A percentile compares a stretch with the other conserved stretches of the same genome.
Evolutionary conservation across 352 stramenopile species (phyloP).

Genomic region (Blastocystis sp.): DNA sequence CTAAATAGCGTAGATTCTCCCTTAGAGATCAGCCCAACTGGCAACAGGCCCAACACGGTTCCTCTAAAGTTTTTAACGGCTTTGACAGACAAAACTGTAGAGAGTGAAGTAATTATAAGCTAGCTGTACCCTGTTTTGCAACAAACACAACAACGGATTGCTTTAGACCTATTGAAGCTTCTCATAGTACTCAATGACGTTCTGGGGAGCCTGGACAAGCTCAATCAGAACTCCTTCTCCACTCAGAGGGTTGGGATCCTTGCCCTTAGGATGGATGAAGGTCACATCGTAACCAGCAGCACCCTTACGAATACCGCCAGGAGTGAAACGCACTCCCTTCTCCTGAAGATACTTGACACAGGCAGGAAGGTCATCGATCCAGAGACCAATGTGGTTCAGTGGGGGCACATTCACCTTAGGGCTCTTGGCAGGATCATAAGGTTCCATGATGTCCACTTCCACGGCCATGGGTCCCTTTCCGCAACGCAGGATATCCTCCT

Average conservation of each 20-base stretch:
- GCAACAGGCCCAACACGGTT: not conserved
- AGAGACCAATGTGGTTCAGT: slow-evolving; percentile 95
- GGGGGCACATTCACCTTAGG: slow-evolving; percentile 83
- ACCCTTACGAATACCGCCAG: slow-evolving; percentile 89
- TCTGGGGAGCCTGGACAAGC: slow-evolving; percentile 84
- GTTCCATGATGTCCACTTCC: slow-evolving; percentile 96
- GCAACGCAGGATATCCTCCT: slow-evolving; percentile 90
- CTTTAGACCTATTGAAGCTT: slow-evolving; percentile 50
- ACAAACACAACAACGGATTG: not conserved
- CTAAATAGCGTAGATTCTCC: not conserved
- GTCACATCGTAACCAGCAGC: slow-evolving; percentile 89
- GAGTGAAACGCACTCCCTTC: slow-evolving; percentile 88
- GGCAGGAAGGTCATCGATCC: slow-evolving; percentile 85
- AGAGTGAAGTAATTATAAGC: not conserved
- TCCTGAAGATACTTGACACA: slow-evolving; percentile 82
- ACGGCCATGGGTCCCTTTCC: slow-evolving; percentile 82
- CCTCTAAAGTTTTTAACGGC: not conserved
- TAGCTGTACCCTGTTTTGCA: not conserved
- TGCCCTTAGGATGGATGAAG: slow-evolving; percentile 96
- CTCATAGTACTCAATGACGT: slow-evolving; percentile 80
- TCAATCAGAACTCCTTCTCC: slow-evolving; percentile 91
- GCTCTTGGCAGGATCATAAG: slow-evolving; percentile 80
- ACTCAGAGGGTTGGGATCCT: slow-evolving; percentile 79
- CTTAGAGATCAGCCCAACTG: not conserved
- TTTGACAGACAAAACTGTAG: not conserved